Percentiles rank a stretch among this genome's conserved stretches.
phyloP scores from a whole-genome alignment of 2,329 filamentous ascomycete species.

The Botrytis medusae region DNA sequence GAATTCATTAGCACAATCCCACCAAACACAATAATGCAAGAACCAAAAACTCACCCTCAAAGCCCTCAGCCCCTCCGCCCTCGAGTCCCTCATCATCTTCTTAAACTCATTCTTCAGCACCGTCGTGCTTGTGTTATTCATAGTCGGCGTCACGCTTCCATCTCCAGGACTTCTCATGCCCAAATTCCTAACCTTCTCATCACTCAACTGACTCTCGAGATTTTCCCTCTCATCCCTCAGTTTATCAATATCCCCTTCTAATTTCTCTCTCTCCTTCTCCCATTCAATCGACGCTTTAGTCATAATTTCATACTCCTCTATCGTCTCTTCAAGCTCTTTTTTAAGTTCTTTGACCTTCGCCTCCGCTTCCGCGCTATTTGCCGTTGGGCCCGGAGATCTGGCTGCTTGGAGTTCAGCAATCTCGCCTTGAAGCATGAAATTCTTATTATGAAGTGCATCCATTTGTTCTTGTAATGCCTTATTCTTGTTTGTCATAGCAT shows the following conservation, averaged over 20 bases:
- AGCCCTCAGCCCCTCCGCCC: conserved; percentile 62
- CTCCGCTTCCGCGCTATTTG: conserved; percentile 35
- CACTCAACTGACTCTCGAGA: conserved; percentile 62
- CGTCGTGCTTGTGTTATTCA: conserved; percentile 57
- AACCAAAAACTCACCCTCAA: conserved; percentile 56
- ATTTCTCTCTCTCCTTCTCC: conserved; percentile 66
- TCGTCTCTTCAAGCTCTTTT: conserved; percentile 64
- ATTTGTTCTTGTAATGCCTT: conserved; percentile 34
- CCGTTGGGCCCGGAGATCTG: conserved; percentile 8
- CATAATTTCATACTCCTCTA: conserved; percentile 68
- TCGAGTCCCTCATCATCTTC: conserved; percentile 76
- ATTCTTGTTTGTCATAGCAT: conserved; percentile 52
- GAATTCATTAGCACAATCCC: conserved; percentile 18
- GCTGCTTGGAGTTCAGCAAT: conserved; percentile 16
- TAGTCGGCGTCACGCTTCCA: conserved; percentile 36
- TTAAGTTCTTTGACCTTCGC: conserved; percentile 53
- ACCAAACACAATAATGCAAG: neutral
- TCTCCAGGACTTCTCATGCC: conserved; percentile 56
- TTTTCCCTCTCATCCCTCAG: conserved; percentile 63
- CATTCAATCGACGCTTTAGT: conserved; percentile 69
- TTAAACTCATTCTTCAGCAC: conserved; percentile 74
- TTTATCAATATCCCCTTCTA: conserved; percentile 63
- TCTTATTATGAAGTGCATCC: conserved; percentile 28
- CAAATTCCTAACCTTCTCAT: conserved; percentile 66
- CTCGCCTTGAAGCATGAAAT: conserved; percentile 22